phyloP scores from a whole-genome alignment of 352 stramenopile genomes.

The Phytophthora niederhauseri region DNA sequence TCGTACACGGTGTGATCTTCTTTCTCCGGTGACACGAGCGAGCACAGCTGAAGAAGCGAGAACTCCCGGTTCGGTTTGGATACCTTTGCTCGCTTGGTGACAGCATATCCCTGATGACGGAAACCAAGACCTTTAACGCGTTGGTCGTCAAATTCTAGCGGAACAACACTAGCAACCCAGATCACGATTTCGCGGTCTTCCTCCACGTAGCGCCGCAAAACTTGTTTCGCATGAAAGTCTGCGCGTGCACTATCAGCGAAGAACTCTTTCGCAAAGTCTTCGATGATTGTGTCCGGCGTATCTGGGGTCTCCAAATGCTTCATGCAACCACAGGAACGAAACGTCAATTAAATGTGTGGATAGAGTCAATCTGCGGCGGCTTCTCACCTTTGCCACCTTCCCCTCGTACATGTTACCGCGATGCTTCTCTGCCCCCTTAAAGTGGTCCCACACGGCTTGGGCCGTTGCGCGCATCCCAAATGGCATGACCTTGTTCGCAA shows the following conservation, averaged over 20 bases:
- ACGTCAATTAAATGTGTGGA: constrained; percentile 21
- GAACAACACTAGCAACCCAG: constrained; percentile 48
- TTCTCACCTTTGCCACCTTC: constrained; percentile 43
- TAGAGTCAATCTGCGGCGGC: constrained; percentile 3
- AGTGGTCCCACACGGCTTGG: constrained; percentile 50
- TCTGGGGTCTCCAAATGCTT: constrained; percentile 45
- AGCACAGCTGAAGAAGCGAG: constrained; percentile 50
- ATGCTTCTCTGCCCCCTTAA: constrained; percentile 49
- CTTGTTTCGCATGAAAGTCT: constrained; percentile 46
- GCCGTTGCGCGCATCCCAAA: constrained; percentile 47
- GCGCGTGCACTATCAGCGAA: constrained; percentile 44
- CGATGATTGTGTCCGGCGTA: constrained; percentile 45
- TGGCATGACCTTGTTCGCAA: constrained; percentile 50
- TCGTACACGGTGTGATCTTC: constrained; percentile 48
- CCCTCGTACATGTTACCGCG: constrained; percentile 48
- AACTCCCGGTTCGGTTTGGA: constrained; percentile 43
- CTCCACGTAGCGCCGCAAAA: constrained; percentile 46
- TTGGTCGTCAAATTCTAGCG: constrained; percentile 49
- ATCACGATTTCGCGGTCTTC: constrained; percentile 49
- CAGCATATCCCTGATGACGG: constrained; percentile 48
- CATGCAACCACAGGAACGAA: constrained; percentile 18
- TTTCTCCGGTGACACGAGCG: constrained; percentile 46
- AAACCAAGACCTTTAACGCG: constrained; percentile 47
- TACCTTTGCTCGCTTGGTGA: constrained; percentile 43
- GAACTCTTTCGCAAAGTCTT: constrained; percentile 47